Base-by-base conservation (phyloP, 805 yeast genomes). In the Starmerella powellii region DNA sequence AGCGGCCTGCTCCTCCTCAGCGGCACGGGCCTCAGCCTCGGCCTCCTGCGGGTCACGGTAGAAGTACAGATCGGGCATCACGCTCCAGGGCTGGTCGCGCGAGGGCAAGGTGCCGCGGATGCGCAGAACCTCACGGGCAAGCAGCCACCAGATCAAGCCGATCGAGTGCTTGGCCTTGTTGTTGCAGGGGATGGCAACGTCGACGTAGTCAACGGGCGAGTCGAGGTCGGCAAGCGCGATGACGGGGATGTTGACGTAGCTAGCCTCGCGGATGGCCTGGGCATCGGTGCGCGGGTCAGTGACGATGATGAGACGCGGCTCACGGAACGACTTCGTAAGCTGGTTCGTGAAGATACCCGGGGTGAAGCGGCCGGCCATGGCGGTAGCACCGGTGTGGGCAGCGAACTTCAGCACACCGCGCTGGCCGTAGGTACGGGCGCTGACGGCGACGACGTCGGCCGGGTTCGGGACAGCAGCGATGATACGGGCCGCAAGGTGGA, bases 1-100 rank as follows among this genome's bases (percentile, higher is more conserved):
- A 58, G 77, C 85, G 61, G 68, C 79, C 61, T 69, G 75, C 53
- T 72, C 72, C 63, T 70, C 75, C 64, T 71, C 80, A 60, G 71
- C 79, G 53, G 66, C 69, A 61, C 72, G 76, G 56, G 70, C 73
- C 59, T 72, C 76, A 61, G 76, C 75, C 74, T 85, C 95, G 71
- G 82, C 81, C 74, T 91, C 99, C 77, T 88, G 97, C 66, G 99
- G 98, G 76, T 91, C 95, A 80, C 99, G 91, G 96, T 91, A 91
- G 87, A 91, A 91, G 87, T 87, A 91, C 71, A 91, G 80, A 76
- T 91, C 99, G 71, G 97, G 97, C 98, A 91, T 91, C 68, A 91
- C 91, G 60, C 93, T 74, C 99, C 99, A 91, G 70, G 82, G 80
- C 71, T 91, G 84, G 59, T 82, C 67, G 79, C 99, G 86, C 84